Base-by-base conservation (phyloP, 2,329 filamentous ascomycete species). In the Fusarium beomiforme region DNA sequence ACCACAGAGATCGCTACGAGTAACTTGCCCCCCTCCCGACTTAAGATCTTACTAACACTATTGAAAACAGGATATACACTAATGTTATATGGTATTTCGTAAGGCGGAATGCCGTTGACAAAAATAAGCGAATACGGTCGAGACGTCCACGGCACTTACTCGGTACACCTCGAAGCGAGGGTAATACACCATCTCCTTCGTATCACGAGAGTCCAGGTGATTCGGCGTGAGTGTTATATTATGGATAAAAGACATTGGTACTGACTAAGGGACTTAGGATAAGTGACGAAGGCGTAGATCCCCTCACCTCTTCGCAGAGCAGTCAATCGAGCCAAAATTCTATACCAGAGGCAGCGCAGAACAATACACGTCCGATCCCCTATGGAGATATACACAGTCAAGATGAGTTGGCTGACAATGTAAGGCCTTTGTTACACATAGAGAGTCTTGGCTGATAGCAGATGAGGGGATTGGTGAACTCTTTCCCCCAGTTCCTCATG, bases 381-480 rank as follows among this genome's bases (percentile, higher is more conserved):
- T 23, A 13, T 11, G n/a, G 39, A 5, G 23, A 29, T 5, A 31
- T 2, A 7, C 34, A 11, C 2, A 69, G 67, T 8, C 66, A 66
- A 1, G 67, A 69, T 34, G 43, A 53, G 26, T 6, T 67, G 6
- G 17, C 47, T 9, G 21, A 43, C 39, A 17, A 70, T 31, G 67
- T 70, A 5, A 50, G 59, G 9, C 2, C 2, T 2, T 2, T 5
- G 5, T 7, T 8, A 7, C 4, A 10, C 5, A 5, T 6, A 21
- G 3, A 14, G 3, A 10, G 4, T 24, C 21, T 29, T 14, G 10
- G 13, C 64, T 69, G 36, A 69, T 21, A 0, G 2, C 6, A 6
- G 1, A 11, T 6, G 5, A 69, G 66, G 1, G 7, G 10, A 10
- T 16, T 17, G 23, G 2, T 5, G 54, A 19, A 10, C 2, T 10